Evolutionary conservation across 2,329 filamentous ascomycete genomes (phyloP).

Genomic region (Aspergillus aculeatinus): DNA sequence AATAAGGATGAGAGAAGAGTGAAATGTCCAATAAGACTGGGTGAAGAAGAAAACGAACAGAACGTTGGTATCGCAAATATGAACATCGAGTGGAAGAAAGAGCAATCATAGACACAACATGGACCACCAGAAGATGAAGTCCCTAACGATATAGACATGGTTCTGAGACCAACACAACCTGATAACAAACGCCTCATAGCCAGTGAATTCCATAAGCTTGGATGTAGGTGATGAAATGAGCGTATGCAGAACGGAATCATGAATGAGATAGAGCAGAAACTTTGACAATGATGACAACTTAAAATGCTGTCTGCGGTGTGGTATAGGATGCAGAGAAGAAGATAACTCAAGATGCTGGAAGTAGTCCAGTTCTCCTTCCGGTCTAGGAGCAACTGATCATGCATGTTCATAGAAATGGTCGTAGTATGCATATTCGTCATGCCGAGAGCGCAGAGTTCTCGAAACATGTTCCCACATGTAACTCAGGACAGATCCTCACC

Average conservation of each 20-base stretch:
- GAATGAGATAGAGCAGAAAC: conserved; percentile 1
- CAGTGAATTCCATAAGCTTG: conserved; percentile 3
- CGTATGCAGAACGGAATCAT: conserved; percentile 7
- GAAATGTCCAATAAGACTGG: conserved; percentile 17
- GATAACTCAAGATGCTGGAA: conserved; percentile 1
- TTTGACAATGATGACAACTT: not conserved
- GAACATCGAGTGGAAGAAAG: not conserved
- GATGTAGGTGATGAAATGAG: conserved; percentile 8
- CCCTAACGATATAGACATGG: conserved; percentile 13
- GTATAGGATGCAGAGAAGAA: conserved; percentile 3
- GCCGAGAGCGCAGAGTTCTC: conserved; percentile 10
- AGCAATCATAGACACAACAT: conserved; percentile 10
- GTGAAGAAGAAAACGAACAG: conserved; percentile 17
- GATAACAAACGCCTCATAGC: conserved; percentile 13
- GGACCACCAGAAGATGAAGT: conserved; percentile 12
- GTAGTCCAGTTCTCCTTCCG: conserved; percentile 2
- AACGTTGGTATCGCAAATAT: conserved; percentile 21
- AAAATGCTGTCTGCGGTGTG: not conserved
- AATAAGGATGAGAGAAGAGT: conserved; percentile 1
- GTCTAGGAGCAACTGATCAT: conserved; percentile 17
- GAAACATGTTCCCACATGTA: not conserved
- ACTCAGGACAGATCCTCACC: not conserved
- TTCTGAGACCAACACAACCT: conserved; percentile 7
- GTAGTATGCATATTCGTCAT: conserved; percentile 24
- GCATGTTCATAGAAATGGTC: conserved; percentile 22